Base-by-base conservation (phyloP, 2,329 filamentous ascomycete species). In the Decorospora gaudefroyi region DNA sequence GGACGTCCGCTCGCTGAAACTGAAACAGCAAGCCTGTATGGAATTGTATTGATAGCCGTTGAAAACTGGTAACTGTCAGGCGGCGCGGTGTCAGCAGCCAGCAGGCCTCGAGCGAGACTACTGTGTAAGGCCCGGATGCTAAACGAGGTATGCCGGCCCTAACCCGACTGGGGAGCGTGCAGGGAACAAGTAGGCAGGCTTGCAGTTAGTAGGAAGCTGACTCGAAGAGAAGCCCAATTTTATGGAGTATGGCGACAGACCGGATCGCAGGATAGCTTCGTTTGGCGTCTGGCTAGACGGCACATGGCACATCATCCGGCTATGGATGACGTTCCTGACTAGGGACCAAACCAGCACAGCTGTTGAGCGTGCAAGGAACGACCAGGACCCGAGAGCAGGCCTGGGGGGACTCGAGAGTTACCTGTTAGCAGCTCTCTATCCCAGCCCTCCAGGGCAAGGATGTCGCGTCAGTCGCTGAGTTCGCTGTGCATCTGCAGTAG, bases 401-500 rank as follows among this genome's bases (percentile, higher is more conserved):
- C 51, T 49, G 33, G 46, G 49, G 42, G 37, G 29, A 34, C 22
- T n/a, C n/a, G n/a, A n/a, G n/a, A n/a, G n/a, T n/a, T n/a, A n/a
- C n/a, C n/a, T n/a, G n/a, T n/a, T n/a, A 27, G 35, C 26, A 23
- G 29, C 31, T 35, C 49, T 37, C 32, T 29, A 37, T 39, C 40
- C 35, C 34, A 38, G 32, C 37, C 29, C 25, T 46, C 38, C 39
- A 38, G 15, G 43, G 43, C 52, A 51, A 44, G 49, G 52, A 46
- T 56, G 40, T 27, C 41, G 36, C 40, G 35, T 38, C 32, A 46
- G 34, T 39, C 38, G 50, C 31, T 51, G 41, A 46, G 49, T 38
- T n/a, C n/a, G n/a, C n/a, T n/a, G n/a, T 42, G 48, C 41, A 12
- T 43, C 25, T 46, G 51, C 51, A 56, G 47, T 42, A 46, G 43